Conservation (phyloP, 23 red algal genomes). For the Gracilariopsis chorda region DNA sequence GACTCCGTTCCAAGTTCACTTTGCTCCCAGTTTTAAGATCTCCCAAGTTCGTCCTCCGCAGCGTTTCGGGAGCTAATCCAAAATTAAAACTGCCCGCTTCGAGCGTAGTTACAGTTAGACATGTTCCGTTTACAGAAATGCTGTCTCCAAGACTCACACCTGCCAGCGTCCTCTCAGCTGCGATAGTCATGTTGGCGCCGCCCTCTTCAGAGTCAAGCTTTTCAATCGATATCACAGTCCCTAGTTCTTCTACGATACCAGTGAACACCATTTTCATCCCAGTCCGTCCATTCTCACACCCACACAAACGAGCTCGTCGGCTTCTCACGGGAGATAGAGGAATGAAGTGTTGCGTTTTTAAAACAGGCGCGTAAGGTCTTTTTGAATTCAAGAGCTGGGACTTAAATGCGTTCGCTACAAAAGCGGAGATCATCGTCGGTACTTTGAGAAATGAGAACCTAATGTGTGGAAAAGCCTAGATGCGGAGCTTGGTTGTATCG, state of each 20-base stretch:
- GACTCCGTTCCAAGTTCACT: constrained; percentile 95
- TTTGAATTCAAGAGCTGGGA: no score
- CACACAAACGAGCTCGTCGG: no score
- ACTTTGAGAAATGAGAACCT: no score
- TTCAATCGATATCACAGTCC: constrained; percentile 51
- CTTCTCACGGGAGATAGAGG: no score
- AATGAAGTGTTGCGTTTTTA: no score
- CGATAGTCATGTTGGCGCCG: constrained; percentile 32
- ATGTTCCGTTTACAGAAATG: constrained; percentile 93
- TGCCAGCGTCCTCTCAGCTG: constrained; percentile 25
- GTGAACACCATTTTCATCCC: constrained; percentile 84
- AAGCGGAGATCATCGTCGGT: no score
- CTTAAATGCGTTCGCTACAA: no score
- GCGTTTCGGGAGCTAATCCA: constrained; percentile 89
- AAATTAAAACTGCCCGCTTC: constrained; percentile 28
- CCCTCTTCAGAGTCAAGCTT: constrained; percentile 46
- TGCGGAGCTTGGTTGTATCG: no score
- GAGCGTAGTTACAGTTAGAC: constrained; percentile 76
- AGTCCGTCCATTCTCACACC: no score
- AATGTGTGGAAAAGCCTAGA: no score
- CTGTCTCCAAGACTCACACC: constrained; percentile 85
- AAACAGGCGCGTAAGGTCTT: no score
- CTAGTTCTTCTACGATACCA: constrained; percentile 97
- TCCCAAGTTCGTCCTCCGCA: constrained; percentile 90
- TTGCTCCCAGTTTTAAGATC: constrained; percentile 22